Percentiles rank a stretch among this genome's conserved stretches.
phyloP scores from a whole-genome alignment of 345 rosid species.

The Rhodamnia rubescens region DNA sequence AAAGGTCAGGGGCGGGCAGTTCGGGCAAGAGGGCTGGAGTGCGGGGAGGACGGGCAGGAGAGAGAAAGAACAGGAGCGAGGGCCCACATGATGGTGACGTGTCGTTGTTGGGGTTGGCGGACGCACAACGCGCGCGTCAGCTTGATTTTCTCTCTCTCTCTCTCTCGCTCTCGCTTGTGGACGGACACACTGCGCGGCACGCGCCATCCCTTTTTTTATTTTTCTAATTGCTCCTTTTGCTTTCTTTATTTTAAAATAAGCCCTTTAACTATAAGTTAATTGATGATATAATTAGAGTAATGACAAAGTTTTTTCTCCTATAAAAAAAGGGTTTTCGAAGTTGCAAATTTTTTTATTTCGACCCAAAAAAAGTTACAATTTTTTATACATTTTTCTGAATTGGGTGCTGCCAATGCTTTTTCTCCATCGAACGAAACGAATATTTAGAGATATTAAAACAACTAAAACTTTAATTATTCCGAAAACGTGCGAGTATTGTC shows the following conservation, averaged over 20 bases:
- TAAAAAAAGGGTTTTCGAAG: background rate
- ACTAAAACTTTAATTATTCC: background rate
- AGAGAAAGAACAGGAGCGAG: background rate
- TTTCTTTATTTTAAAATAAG: background rate
- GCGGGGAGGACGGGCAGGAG: background rate
- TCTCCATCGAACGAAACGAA: background rate
- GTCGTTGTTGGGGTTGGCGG: constrained; percentile 8
- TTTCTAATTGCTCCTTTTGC: background rate
- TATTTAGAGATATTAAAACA: background rate
- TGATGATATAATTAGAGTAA: background rate
- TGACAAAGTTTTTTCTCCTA: background rate
- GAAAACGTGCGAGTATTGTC: background rate
- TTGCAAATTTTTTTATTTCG: background rate
- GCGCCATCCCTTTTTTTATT: background rate
- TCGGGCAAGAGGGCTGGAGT: constrained; percentile 4
- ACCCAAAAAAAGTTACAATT: background rate
- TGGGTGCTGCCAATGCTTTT: background rate
- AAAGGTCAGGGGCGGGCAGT: background rate
- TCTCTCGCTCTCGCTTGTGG: background rate
- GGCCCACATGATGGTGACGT: constrained; percentile 23
- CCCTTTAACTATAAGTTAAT: background rate
- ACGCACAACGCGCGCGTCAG: background rate
- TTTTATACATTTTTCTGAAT: background rate
- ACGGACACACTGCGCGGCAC: background rate
- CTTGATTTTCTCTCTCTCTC: background rate